Conservation (phyloP, 139 green algal species). For the Penium margaritaceum region DNA sequence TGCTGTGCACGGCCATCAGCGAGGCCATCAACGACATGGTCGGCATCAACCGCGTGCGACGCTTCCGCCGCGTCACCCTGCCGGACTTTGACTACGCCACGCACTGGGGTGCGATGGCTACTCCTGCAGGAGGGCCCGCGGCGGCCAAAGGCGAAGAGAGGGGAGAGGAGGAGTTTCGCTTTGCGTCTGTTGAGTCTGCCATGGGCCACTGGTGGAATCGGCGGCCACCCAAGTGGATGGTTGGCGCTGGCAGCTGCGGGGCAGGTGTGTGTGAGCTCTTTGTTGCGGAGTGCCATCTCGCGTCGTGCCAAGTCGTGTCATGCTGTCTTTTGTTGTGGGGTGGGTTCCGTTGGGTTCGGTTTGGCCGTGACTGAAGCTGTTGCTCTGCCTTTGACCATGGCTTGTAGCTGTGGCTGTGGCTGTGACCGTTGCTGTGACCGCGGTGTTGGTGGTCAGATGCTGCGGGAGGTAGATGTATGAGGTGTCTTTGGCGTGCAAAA, state of each 20-base stretch:
- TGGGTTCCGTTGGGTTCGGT: too few relatives aligned
- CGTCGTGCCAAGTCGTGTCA: too few relatives aligned
- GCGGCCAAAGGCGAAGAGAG: background rate
- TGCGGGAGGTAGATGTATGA: too few relatives aligned
- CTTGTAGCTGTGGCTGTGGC: too few relatives aligned
- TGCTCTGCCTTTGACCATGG: too few relatives aligned
- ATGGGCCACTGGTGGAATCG: slow-evolving; percentile 14
- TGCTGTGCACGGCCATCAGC: background rate
- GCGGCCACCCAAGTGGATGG: background rate
- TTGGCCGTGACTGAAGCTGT: too few relatives aligned
- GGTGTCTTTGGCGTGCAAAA: too few relatives aligned
- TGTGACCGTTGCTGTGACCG: too few relatives aligned
- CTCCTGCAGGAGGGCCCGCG: background rate
- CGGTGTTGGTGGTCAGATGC: too few relatives aligned
- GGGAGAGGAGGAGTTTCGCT: slow-evolving; percentile 12
- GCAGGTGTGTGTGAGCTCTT: background rate
- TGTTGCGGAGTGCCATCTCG: background rate
- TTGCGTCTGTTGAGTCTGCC: background rate
- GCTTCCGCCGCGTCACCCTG: slow-evolving; percentile 5
- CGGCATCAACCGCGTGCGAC: background rate
- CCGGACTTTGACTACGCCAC: background rate
- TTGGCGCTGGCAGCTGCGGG: slow-evolving; percentile 4
- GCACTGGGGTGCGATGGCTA: slow-evolving; percentile 7
- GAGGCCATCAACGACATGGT: slow-evolving; percentile 18
- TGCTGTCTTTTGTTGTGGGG: too few relatives aligned